A percentile compares a stretch with the other conserved stretches of the same genome.
Conservation (phyloP, 2,329 filamentous ascomycete species). For the Aspergillus sp. region DNA sequence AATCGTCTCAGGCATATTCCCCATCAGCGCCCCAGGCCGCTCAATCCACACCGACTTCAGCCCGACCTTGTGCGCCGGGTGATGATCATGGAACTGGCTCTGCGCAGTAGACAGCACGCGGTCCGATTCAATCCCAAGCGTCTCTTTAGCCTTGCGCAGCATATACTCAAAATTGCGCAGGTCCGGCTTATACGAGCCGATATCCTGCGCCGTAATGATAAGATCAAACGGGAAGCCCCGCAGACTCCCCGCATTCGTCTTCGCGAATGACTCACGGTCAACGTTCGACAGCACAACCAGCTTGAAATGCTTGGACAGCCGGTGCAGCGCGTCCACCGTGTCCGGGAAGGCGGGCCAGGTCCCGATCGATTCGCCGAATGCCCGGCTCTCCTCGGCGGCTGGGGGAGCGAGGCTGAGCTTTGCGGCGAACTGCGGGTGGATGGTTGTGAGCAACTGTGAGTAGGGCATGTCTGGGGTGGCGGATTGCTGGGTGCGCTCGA, state of each 20-base stretch:
- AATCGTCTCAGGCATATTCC: conserved; percentile 36
- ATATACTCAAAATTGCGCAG: conserved; percentile 65
- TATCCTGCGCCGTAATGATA: conserved; percentile 67
- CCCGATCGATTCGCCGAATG: conserved; percentile 50
- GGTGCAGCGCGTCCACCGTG: conserved; percentile 52
- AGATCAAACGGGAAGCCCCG: conserved; percentile 57
- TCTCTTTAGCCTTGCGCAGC: conserved; percentile 50
- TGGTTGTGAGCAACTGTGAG: conserved; percentile 54
- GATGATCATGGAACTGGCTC: conserved; percentile 65
- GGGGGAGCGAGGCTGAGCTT: conserved; percentile 25
- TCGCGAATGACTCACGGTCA: conserved; percentile 50
- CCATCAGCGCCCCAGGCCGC: conserved; percentile 39
- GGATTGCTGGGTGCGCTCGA: conserved; percentile 49
- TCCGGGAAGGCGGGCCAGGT: conserved; percentile 58
- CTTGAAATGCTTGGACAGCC: conserved; percentile 50
- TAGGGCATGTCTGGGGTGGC: conserved; percentile 59
- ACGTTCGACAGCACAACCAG: conserved; percentile 59
- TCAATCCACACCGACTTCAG: conserved; percentile 65
- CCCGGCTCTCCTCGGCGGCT: conserved; percentile 34
- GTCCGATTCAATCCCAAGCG: conserved; percentile 56
- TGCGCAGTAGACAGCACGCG: conserved; percentile 67
- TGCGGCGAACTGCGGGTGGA: conserved; percentile 28
- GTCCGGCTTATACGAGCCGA: conserved; percentile 70
- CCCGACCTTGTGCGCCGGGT: conserved; percentile 60
- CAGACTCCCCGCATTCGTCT: conserved; percentile 49